Base-by-base conservation (phyloP, 306 rosid species). In the Oxytropis ochrocephala region DNA sequence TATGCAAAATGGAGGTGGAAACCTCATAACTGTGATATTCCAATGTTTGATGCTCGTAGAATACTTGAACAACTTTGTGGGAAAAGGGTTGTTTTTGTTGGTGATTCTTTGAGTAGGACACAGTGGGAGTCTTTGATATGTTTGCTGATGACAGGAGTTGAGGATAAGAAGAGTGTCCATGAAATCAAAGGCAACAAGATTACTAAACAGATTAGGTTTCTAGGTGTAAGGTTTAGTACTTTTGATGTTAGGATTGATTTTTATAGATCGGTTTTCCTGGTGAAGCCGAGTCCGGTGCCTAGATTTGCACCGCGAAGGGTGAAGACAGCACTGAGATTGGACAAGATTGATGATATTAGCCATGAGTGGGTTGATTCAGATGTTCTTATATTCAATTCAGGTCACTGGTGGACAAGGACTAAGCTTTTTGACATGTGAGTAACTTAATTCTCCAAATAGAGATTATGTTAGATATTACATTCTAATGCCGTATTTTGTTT, bases 61-160 rank as follows among this genome's bases (percentile, higher is more conserved):
- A 58, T 85, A 53, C 86, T 94, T n/a, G 87, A 85, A 62, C 69
- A 59, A 41, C 91, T 88, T 80, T 77, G 90, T 3, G 97, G 98
- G 64, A 94, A 88, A 72, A 60, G 97, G 41, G 90, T 88, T 16
- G 95, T 88, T 65, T 85, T 94, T 56, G 95, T 94, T 0, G 99
- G 99, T 0, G 99, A 94, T 72, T 94, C 96, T 11, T 70, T 94
- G 86, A 84, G 96, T 70, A 81, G 99, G 80, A 88, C 99, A 3
- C 99, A 94, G 49, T 91, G 97, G 99, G 99, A 91, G 79, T 94
- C 99, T 50, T 81, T 87, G 80, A 81, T 90, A 53, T 88, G 97
- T 66, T 61, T 94, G 85, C 85, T 94, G 10, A 84, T 87, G 97
- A 81, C 85, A 5, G 99, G 95, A 27, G 88, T 94, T 72, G 89